Percentiles rank a stretch among this genome's conserved stretches.
These are phyloP conservation scores for Pichia deserticola DNA, from an alignment of 805 yeast genomes.

Conservation along the genomic window DNA sequence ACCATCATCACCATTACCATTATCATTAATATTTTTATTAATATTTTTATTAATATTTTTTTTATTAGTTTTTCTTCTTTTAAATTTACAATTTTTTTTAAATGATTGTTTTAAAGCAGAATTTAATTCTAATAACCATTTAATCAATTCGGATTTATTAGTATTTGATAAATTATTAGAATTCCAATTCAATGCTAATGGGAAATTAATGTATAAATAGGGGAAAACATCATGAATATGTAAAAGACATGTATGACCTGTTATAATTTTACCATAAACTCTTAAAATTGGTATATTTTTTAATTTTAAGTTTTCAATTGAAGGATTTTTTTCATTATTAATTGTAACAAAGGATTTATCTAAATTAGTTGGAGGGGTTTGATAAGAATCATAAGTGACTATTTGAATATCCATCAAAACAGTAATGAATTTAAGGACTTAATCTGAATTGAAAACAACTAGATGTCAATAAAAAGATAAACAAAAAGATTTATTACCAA, in stretches of 20 bases:
- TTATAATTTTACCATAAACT: constrained; percentile 61
- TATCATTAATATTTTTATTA: constrained; percentile 9
- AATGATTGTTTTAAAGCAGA: not conserved
- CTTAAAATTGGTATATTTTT: constrained; percentile 67
- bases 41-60: not conserved
- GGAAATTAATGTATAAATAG: constrained; percentile 62
- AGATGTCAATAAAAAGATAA: too few species aligned
- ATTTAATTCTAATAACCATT: constrained; percentile 13
- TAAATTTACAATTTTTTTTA: not conserved
- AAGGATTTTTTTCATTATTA: constrained; percentile 15
- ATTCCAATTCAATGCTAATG: constrained; percentile 28
- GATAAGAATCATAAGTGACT: constrained; percentile 51
- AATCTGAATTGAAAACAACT: too few species aligned
- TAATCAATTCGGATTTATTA: constrained; percentile 22
- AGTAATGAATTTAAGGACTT: too few species aligned
- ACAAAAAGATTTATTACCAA: too few species aligned
- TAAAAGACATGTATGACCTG: constrained; percentile 51
- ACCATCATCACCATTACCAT: constrained; percentile 11
- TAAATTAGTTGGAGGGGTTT: constrained; percentile 42
- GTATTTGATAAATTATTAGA: constrained; percentile 24
- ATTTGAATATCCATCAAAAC: constrained; percentile 3
- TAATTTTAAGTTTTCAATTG: constrained; percentile 14
- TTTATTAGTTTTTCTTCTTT: not conserved
- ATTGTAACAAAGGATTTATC: constrained; percentile 39
- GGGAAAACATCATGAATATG: constrained; percentile 87